Conservation (phyloP, 805 yeast species). For the Kodamaea lidongshanica region DNA sequence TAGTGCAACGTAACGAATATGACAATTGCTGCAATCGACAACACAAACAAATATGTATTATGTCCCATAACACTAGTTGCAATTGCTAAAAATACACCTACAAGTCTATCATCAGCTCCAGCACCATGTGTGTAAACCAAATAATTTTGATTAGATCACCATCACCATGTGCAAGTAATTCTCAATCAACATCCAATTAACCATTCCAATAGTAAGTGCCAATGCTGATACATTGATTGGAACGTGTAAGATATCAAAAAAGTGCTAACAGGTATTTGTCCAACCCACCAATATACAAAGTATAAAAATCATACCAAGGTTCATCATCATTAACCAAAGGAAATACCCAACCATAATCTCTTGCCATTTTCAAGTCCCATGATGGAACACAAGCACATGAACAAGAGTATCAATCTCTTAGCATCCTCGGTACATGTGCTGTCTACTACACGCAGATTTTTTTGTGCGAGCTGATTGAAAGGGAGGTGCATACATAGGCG, state of each 20-base stretch:
- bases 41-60: conserved; percentile 93
- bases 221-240: conserved; percentile 97
- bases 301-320: conserved; percentile 90
- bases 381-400: conserved; percentile 56
- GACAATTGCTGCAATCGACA: no score
- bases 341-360: conserved; percentile 84
- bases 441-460: no score
- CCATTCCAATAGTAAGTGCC: conserved; percentile 84
- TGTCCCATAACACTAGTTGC: conserved; percentile 75
- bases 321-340: conserved; percentile 53
- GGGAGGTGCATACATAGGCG: no score
- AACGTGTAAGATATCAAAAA: conserved; percentile 92
- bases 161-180: conserved; percentile 91
- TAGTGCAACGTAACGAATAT: no score
- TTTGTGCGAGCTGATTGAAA: no score
- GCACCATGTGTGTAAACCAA: conserved; percentile 94
- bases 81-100: conserved; percentile 82
- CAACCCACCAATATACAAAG: conserved; percentile 68
- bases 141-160: conserved; percentile 85
- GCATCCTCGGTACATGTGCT: no score
- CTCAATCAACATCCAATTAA: conserved; percentile 84
- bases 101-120: conserved; percentile 84
- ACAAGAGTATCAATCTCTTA: no score
- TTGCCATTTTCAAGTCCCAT: conserved; percentile 54
- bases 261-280: conserved; percentile 90